Evolutionary conservation across 2,329 filamentous ascomycete species (phyloP).

Genomic region (Trichoderma semiorbis): DNA sequence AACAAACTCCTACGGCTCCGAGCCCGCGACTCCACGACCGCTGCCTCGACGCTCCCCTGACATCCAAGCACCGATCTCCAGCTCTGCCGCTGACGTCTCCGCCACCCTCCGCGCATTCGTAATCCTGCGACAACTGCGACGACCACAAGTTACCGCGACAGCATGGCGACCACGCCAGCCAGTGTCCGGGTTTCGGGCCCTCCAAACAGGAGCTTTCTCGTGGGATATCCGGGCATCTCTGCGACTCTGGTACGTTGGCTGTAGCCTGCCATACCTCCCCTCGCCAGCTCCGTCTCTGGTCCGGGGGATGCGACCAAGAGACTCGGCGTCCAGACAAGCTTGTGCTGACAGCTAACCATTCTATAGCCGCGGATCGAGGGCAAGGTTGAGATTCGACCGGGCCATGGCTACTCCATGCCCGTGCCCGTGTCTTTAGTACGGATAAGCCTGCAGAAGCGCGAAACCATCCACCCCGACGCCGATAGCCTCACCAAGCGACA

Average conservation of each 20-base stretch:
- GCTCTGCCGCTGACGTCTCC: neutral
- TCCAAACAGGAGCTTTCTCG: constrained; percentile 93
- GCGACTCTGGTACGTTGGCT: constrained; percentile 77
- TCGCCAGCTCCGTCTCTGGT: neutral
- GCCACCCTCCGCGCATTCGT: constrained; percentile 13
- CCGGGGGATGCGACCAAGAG: neutral
- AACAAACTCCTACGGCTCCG: neutral
- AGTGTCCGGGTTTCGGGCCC: constrained; percentile 91
- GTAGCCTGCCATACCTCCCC: neutral
- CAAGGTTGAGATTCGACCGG: constrained; percentile 92
- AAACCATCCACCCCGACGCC: constrained; percentile 94
- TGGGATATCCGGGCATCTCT: constrained; percentile 96
- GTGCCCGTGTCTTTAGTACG: constrained; percentile 90
- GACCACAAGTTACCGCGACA: constrained; percentile 18
- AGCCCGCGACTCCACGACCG: neutral
- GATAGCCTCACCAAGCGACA: constrained; percentile 93
- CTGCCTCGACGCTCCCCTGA: constrained; percentile 5
- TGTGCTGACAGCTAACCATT: neutral
- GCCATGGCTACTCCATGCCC: constrained; percentile 78
- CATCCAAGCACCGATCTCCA: neutral
- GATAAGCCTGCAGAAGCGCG: constrained; percentile 87
- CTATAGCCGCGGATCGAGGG: constrained; percentile 89
- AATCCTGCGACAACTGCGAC: neutral
- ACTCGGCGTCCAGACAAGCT: neutral
- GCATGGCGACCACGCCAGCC: constrained; percentile 36